Base-by-base conservation (phyloP, 148 eudicot genomes). In the Diospyros kaki region DNA sequence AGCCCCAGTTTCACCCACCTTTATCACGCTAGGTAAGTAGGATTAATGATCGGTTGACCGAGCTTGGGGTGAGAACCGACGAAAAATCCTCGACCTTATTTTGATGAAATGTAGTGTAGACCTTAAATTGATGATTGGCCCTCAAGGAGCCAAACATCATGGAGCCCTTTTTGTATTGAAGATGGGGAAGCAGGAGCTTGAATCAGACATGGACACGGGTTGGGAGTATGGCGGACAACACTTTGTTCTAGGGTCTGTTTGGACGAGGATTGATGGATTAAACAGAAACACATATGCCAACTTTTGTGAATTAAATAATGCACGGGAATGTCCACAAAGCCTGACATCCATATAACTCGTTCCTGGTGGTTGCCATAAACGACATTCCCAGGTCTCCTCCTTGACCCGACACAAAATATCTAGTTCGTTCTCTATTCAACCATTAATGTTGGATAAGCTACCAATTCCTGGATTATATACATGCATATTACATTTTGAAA, bases 231-330 rank as follows among this genome's bases (percentile, higher is more conserved):
- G 55, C 48, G 13, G 70, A 67, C 70, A 67, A 67, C 46, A 28
- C 76, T 74, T 74, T 74, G 12, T 64, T 14, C 11, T 13, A 52
- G 58, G 69, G 60, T 64, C 69, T 63, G 58, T 64, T 64, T 63
- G 76, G 76, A 74, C 63, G 54, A 51, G 11, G 76, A 74, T 64
- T 38, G 52, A 9, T 64, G 56, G 41, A 64, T 39, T 74, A 39
- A 74, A 12, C 44, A 38, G 38, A 15, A 45, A 64, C 69, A 74
- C 58, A 74, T 1, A 39, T 17, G 41, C 6, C 65, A 72, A 58
- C 54, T 72, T 45, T 68, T 15, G 18, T 18, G 63, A 72, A 42
- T 42, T 18, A 9, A 51, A 51, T 28, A 46, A 51, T 64, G 10
- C 6, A 40, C 38, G 44, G 28, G 44, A 28, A 46, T 55, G 74